phyloP scores from a whole-genome alignment of 257 asterid species.

The Penstemon davidsonii region DNA sequence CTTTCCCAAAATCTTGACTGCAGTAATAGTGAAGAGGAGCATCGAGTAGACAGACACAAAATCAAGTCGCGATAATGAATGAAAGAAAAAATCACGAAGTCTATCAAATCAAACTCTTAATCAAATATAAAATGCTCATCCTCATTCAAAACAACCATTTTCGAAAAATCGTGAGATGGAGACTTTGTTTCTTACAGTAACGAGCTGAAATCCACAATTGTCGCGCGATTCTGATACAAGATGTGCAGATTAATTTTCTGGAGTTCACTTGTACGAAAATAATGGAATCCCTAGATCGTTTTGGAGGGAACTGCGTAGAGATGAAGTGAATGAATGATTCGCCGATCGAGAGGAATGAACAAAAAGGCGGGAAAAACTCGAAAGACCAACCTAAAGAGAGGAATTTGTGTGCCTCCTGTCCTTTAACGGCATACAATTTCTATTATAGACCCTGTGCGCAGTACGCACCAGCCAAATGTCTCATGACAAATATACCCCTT shows the following conservation, averaged over 20 bases:
- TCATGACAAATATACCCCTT: conserved; percentile 2
- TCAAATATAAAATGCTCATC: conserved; percentile 1
- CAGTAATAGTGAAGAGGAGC: conserved; percentile 17
- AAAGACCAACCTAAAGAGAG: background rate
- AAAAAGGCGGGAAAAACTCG: conserved; percentile 37
- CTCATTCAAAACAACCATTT: conserved; percentile 3
- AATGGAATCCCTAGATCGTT: background rate
- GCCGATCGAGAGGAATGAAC: conserved; percentile 16
- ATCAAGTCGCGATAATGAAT: conserved; percentile 16
- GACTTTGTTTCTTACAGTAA: conserved; percentile 34
- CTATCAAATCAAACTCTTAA: conserved; percentile 1
- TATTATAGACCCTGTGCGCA: conserved; percentile 29
- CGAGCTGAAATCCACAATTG: conserved; percentile 9
- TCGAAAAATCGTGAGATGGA: conserved; percentile 11
- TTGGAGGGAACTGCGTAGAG: conserved; percentile 4
- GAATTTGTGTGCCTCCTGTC: conserved; percentile 15
- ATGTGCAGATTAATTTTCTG: conserved; percentile 1
- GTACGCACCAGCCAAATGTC: conserved; percentile 17
- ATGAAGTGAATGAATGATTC: conserved; percentile 8
- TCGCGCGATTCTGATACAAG: conserved; percentile 25
- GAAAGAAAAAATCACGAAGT: conserved; percentile 8
- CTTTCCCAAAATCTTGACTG: conserved; percentile 11
- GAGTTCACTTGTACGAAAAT: conserved; percentile 5
- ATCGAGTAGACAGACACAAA: conserved; percentile 14
- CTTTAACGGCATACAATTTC: conserved; percentile 16